Conservation (phyloP, 208 protist species). For the Crithidia mellificae region DNA sequence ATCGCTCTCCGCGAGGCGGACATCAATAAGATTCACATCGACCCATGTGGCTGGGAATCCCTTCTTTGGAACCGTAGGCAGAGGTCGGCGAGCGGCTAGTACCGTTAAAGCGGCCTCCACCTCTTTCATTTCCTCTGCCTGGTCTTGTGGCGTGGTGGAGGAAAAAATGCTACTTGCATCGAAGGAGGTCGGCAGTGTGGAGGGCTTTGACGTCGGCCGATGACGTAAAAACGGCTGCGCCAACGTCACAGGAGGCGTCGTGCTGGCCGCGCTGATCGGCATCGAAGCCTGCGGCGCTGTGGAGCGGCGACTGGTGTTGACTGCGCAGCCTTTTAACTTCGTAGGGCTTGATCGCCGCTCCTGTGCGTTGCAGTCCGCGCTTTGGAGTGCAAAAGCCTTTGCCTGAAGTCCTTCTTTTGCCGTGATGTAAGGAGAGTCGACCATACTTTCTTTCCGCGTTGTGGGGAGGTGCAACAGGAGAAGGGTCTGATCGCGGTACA, state of each 20-base stretch:
- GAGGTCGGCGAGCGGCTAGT: conserved; percentile 7
- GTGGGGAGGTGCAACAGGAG: conserved; percentile 30
- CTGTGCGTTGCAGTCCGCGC: not conserved
- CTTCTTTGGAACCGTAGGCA: conserved; percentile 5
- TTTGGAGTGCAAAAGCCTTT: not conserved
- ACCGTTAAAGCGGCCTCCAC: conserved; percentile 12
- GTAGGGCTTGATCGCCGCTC: not conserved
- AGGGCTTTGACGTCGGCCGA: not conserved
- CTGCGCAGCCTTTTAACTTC: not conserved
- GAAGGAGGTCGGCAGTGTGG: not conserved
- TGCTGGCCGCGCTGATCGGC: too few species aligned
- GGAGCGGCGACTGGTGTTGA: too few species aligned
- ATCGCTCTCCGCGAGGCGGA: not conserved
- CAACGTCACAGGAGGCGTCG: not conserved
- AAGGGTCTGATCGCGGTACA: conserved; percentile 18
- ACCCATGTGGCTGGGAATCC: conserved; percentile 22
- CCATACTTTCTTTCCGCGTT: conserved; percentile 12
- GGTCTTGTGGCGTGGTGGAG: too few species aligned
- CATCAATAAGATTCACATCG: conserved; percentile 34
- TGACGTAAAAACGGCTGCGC: conserved; percentile 27
- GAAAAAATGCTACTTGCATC: too few species aligned
- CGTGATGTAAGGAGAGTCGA: too few species aligned
- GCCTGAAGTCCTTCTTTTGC: too few species aligned
- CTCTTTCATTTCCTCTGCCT: not conserved
- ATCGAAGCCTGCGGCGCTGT: too few species aligned